Evolutionary conservation across 306 rosid species (phyloP).

Genomic region (Oemleria cerasiformis): DNA sequence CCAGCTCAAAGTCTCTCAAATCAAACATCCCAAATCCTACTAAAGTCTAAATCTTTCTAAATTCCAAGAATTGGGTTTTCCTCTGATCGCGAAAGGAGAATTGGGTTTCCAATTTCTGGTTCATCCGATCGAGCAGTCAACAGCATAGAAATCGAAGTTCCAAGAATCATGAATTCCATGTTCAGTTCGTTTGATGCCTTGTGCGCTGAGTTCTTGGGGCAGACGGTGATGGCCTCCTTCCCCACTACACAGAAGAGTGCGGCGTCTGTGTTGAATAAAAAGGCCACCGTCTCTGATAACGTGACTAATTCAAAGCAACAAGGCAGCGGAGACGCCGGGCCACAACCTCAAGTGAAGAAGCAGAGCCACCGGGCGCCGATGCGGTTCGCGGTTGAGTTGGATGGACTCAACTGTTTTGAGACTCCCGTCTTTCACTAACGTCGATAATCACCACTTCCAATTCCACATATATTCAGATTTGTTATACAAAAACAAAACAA

Average conservation of each 20-base stretch:
- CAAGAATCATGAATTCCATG: constrained; percentile 39
- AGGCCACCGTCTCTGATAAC: background rate
- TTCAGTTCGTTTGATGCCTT: constrained; percentile 46
- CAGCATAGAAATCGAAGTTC: no score
- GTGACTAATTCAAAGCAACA: background rate
- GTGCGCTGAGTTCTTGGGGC: constrained; percentile 38
- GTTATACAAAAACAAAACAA: background rate
- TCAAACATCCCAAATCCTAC: constrained; percentile 1
- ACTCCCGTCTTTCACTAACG: constrained; percentile 25
- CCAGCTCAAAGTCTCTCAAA: background rate
- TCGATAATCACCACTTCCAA: background rate
- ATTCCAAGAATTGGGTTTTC: background rate
- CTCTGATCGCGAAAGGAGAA: background rate
- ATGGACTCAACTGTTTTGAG: constrained; percentile 48
- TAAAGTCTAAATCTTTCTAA: background rate
- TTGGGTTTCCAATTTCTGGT: background rate
- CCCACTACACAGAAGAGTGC: constrained; percentile 9
- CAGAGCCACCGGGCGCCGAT: background rate
- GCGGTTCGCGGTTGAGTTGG: constrained; percentile 40
- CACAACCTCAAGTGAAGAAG: constrained; percentile 5
- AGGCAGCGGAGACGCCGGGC: background rate
- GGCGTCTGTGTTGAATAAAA: background rate
- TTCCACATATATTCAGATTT: background rate
- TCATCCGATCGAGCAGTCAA: background rate
- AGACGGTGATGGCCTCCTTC: constrained; percentile 28